These are phyloP conservation scores for Persicaria tinctoria DNA, from an alignment of 148 eudicot species.

Conservation along the genomic window DNA sequence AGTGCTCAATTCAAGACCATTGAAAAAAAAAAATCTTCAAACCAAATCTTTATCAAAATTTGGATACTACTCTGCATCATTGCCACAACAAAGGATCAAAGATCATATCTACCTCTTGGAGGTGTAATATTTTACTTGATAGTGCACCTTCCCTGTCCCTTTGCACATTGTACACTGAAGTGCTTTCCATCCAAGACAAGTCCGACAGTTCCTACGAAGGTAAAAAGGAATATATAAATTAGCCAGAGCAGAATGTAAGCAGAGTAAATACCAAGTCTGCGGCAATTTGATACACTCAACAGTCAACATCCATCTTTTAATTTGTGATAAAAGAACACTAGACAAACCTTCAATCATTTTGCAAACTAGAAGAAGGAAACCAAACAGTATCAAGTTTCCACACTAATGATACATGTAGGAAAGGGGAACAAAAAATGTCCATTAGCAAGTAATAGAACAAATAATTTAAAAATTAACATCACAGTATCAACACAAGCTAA, in stretches of 20 bases:
- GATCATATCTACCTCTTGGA: slow-evolving; percentile 48
- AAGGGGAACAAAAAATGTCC: neutral
- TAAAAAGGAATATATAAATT: neutral
- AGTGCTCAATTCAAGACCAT: neutral
- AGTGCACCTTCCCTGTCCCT: slow-evolving; percentile 81
- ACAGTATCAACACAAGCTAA: neutral
- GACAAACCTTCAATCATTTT: neutral
- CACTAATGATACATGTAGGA: neutral
- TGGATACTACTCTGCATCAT: neutral
- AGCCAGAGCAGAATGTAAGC: neutral
- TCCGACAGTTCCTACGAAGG: slow-evolving; percentile 58
- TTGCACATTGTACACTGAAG: slow-evolving; percentile 84
- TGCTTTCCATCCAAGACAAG: slow-evolving; percentile 89
- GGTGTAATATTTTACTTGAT: slow-evolving; percentile 63
- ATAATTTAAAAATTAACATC: neutral
- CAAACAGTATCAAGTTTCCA: neutral
- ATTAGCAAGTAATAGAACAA: neutral
- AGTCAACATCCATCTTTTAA: neutral
- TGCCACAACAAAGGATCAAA: neutral
- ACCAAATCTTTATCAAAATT: neutral
- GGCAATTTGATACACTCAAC: neutral
- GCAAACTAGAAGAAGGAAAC: neutral
- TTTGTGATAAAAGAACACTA: neutral
- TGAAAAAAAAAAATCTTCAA: neutral
- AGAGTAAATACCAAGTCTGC: neutral